Evolutionary conservation across 768 basidiomycete species (phyloP), one percentile per base, ranked within the genome.

Genomic region (Chlorophyllum brunneum): DNA sequence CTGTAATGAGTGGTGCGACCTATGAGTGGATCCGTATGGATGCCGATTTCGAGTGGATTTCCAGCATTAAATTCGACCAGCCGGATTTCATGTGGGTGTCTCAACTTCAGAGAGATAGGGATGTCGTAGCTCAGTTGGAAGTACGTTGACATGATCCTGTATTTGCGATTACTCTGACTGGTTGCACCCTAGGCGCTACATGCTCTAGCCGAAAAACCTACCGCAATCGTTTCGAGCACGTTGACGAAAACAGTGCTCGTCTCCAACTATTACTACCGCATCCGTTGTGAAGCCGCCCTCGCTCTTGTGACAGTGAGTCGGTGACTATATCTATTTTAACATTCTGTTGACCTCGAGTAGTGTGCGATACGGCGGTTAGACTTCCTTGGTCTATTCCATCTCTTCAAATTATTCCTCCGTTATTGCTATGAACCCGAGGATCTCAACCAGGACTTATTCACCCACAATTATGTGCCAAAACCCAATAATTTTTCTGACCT

Each of bases 11-110:
- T 33, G 91, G 91, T 15, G 95, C 95, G 56, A 95, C 93, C 2
- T 99, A 98, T 68, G 97, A 99, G 69, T 99, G 95, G 95, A 98
- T 99, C 54, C 77, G 97, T 56, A 91, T 98, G 79, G 97, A 99
- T 63, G 94, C 97, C 13, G 97, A 99, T 65, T 95, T 97, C 66
- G 97, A 99, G 70, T 99, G 97, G 97, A 89, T 98, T 49, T 88
- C 92, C n/a, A 79, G 79, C 33, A 81, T 98, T 56, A 84, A 83
- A 56, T 98, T 95, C 57, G 89, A 95, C 45, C 93, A 98, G 70
- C 92, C 92, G 37, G 94, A 95, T 72, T 98, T 94, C 63, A 95
- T 95, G 92, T 99, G 95, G 94, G 89, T 95, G 18, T 92, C 87
- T 34, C 97, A 98, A 65, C 72, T 99, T 45, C 92, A 95, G 68